phyloP scores from a whole-genome alignment of 768 basidiomycete species.

The Exidia glandulosa region DNA sequence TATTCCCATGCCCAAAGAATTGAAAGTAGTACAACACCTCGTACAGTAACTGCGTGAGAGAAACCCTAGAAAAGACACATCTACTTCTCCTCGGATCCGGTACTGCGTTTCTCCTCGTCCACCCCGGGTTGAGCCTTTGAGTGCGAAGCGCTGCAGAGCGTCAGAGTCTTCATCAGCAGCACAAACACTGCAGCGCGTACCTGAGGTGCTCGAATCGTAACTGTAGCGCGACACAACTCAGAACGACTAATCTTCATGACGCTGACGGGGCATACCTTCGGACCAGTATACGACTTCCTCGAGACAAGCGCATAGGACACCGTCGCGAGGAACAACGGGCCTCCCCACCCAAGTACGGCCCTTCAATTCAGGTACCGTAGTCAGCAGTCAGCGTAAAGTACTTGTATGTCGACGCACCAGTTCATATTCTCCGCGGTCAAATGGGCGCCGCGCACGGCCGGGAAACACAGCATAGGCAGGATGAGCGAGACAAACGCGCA shows the following conservation, averaged over 20 bases:
- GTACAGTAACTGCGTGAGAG: too few relatives aligned
- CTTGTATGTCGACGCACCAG: neutral
- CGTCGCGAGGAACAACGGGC: constrained; percentile 4
- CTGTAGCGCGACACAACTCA: too few relatives aligned
- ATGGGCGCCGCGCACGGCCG: constrained; percentile 2
- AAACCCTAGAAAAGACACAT: too few relatives aligned
- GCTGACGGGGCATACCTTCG: neutral
- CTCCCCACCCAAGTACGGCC: constrained; percentile 5
- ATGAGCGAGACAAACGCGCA: constrained; percentile 2
- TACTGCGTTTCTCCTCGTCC: too few relatives aligned
- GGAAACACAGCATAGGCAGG: constrained; percentile 6
- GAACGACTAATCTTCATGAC: neutral
- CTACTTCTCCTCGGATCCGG: too few relatives aligned
- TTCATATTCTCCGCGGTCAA: constrained; percentile 3
- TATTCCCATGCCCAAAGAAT: too few relatives aligned
- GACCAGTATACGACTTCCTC: neutral
- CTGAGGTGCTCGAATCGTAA: neutral
- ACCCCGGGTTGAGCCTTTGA: too few relatives aligned
- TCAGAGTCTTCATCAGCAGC: too few relatives aligned
- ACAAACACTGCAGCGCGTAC: neutral
- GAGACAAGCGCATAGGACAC: neutral
- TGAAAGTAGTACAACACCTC: too few relatives aligned
- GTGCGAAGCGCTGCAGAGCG: too few relatives aligned
- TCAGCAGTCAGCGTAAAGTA: too few relatives aligned
- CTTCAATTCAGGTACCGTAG: neutral